Percentiles rank a stretch among this genome's conserved stretches.
Conservation (phyloP, 2,329 filamentous ascomycete genomes). For the Daldinia sp. region DNA sequence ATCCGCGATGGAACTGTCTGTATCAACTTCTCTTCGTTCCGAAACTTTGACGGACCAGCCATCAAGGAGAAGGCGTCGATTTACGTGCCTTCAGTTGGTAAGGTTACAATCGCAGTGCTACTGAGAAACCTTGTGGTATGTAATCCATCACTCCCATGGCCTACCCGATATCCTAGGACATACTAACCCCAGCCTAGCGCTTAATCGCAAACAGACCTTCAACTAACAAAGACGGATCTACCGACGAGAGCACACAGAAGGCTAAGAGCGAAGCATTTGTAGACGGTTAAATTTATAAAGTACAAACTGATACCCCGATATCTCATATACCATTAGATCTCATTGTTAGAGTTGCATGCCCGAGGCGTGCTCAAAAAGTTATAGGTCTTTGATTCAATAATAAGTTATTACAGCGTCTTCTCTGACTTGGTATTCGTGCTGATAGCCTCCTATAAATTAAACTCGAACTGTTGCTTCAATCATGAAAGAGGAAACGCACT, state of each 20-base stretch:
- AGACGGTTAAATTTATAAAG: slow-evolving; percentile 36
- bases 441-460: neutral
- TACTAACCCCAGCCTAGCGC: slow-evolving; percentile 51
- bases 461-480: too few species aligned
- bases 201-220: slow-evolving; percentile 60
- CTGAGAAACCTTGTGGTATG: slow-evolving; percentile 87
- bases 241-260: slow-evolving; percentile 44
- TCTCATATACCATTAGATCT: slow-evolving; percentile 4
- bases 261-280: slow-evolving; percentile 47
- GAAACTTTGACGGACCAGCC: slow-evolving; percentile 86
- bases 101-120: slow-evolving; percentile 94
- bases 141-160: slow-evolving; percentile 39
- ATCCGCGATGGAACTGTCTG: slow-evolving; percentile 93
- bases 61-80: slow-evolving; percentile 97
- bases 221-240: slow-evolving; percentile 48
- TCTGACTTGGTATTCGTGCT: neutral
- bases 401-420: neutral
- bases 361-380: slow-evolving; percentile 3
- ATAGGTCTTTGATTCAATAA: neutral
- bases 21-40: slow-evolving; percentile 96
- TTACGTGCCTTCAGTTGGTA: slow-evolving; percentile 96
- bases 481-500: too few species aligned
- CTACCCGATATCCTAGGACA: neutral
- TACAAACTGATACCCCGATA: slow-evolving; percentile 12
- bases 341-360: neutral